Conservation (phyloP, 73 alveolate genomes). For the Halteria grandinella region DNA sequence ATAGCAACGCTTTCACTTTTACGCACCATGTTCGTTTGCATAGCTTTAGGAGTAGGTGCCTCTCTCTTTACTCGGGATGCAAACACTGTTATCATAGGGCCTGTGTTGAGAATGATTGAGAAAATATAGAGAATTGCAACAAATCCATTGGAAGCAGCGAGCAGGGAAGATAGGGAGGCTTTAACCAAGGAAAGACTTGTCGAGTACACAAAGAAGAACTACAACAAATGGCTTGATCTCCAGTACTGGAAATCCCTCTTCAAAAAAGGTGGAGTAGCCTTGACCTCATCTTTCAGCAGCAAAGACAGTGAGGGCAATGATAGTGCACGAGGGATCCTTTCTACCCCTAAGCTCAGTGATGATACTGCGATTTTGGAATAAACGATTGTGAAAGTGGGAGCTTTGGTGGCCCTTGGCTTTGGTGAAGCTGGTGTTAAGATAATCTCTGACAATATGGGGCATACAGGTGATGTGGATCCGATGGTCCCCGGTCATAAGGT, state of each 20-base stretch:
- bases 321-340: neutral
- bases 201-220: neutral
- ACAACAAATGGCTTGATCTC: constrained; percentile 13
- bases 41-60: constrained; percentile 72
- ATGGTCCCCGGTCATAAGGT: constrained; percentile 95
- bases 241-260: neutral
- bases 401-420: constrained; percentile 93
- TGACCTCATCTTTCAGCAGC: neutral
- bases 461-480: constrained; percentile 97
- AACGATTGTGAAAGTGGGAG: constrained; percentile 95
- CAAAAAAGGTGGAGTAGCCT: constrained; percentile 23
- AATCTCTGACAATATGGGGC: constrained; percentile 90
- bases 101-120: constrained; percentile 56
- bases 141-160: constrained; percentile 68
- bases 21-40: constrained; percentile 68
- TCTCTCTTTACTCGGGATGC: constrained; percentile 56
- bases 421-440: constrained; percentile 99
- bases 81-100: constrained; percentile 46
- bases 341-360: no score
- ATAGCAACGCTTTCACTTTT: constrained; percentile 62
- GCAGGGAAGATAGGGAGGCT: constrained; percentile 62
- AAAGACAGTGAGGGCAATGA: neutral
- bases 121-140: constrained; percentile 52
- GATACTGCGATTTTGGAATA: constrained; percentile 95
- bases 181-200: constrained; percentile 3